These are phyloP conservation scores for Yamadazyma taylorii DNA, from an alignment of 1,139 yeast species.

Conservation along the genomic window DNA sequence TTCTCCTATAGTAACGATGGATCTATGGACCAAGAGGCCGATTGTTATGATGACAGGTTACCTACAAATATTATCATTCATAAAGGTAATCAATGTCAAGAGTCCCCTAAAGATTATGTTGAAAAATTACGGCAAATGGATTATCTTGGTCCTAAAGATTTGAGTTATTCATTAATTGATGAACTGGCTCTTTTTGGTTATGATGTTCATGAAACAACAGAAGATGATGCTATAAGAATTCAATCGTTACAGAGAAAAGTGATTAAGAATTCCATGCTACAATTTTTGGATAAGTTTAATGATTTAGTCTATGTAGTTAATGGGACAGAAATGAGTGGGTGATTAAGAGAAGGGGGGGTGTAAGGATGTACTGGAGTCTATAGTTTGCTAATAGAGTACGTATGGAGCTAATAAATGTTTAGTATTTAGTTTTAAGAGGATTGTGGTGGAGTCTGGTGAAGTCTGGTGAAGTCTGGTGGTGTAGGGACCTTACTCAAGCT, in stretches of 20 bases:
- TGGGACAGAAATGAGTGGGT: constrained; percentile 14
- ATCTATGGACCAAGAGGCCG: constrained; percentile 6
- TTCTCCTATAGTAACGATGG: constrained; percentile 11
- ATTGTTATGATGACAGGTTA: constrained; percentile 13
- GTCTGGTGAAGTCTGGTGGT: too few relatives aligned
- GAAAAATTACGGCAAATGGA: constrained; percentile 11
- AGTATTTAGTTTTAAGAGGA: too few relatives aligned
- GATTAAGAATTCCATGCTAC: constrained; percentile 8
- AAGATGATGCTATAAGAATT: constrained; percentile 11
- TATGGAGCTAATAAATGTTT: too few relatives aligned
- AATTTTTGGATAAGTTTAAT: constrained; percentile 13
- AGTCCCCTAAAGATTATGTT: constrained; percentile 12
- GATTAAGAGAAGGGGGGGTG: too few relatives aligned
- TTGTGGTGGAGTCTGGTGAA: too few relatives aligned
- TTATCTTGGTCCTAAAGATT: not conserved
- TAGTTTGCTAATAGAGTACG: too few relatives aligned
- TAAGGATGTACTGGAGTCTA: too few relatives aligned
- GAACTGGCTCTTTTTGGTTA: constrained; percentile 11
- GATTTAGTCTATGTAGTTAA: constrained; percentile 16
- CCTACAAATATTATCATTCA: constrained; percentile 14
- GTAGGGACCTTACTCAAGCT: too few relatives aligned
- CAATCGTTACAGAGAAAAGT: constrained; percentile 12
- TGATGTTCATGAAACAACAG: constrained; percentile 3
- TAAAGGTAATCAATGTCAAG: constrained; percentile 11
- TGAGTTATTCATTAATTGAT: constrained; percentile 8